Percentiles rank a stretch among this genome's conserved stretches.
These are phyloP conservation scores for Boletus rubescentipes DNA, from an alignment of 768 basidiomycete genomes.

Conservation along the genomic window DNA sequence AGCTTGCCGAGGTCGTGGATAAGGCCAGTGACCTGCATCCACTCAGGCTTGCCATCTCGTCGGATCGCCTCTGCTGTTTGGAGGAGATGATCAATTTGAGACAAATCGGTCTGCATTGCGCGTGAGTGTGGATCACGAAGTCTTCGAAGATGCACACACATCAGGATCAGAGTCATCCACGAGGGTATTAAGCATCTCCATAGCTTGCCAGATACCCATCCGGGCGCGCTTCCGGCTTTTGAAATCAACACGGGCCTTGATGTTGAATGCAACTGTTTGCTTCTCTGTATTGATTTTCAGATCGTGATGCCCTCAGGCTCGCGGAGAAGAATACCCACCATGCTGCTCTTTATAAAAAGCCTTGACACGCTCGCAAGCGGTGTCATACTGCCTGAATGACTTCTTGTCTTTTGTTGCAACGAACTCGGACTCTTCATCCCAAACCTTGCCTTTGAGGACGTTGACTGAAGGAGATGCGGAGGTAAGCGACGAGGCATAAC, in stretches of 20 bases:
- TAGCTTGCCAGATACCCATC: conserved; percentile 88
- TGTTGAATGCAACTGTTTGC: conserved; percentile 84
- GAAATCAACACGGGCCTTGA: conserved; percentile 73
- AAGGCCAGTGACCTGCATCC: conserved; percentile 89
- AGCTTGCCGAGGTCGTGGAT: conserved; percentile 91
- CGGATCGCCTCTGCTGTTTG: conserved; percentile 92
- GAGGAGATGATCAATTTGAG: conserved; percentile 88
- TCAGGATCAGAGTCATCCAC: conserved; percentile 93
- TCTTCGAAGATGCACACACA: conserved; percentile 34
- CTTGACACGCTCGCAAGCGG: conserved; percentile 76
- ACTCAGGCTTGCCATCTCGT: conserved; percentile 82
- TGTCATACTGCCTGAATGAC: conserved; percentile 70
- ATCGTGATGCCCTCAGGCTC: not conserved
- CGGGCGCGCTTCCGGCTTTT: conserved; percentile 61
- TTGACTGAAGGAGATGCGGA: conserved; percentile 51
- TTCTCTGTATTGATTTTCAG: conserved; percentile 53
- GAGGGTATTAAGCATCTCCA: conserved; percentile 83
- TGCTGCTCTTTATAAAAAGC: conserved; percentile 78
- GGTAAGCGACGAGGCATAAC: not conserved
- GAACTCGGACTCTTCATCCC: conserved; percentile 59
- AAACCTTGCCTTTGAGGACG: conserved; percentile 57
- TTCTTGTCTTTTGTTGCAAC: conserved; percentile 62
- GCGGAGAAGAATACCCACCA: conserved; percentile 39
- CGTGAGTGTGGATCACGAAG: conserved; percentile 9
- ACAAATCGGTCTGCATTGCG: conserved; percentile 56